These are phyloP conservation scores for Boletus hoseneyae DNA, from an alignment of 1,284 basidiomycete species.

Conservation along the genomic window DNA sequence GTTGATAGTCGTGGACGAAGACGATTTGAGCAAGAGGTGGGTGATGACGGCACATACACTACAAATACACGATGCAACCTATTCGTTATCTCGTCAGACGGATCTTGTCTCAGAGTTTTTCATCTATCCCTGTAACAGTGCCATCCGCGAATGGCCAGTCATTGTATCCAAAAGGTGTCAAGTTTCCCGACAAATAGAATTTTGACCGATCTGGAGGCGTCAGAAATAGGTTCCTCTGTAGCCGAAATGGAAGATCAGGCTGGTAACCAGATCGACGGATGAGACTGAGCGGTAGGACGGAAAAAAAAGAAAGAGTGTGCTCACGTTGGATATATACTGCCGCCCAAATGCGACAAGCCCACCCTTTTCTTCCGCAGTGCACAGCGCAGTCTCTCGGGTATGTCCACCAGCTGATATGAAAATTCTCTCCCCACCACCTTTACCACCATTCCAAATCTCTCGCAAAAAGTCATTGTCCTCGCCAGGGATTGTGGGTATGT, in stretches of 20 bases:
- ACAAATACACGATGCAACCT: no score
- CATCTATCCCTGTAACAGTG: no score
- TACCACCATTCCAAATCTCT: slow-evolving; percentile 33
- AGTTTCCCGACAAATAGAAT: neutral
- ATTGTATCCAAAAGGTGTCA: slow-evolving; percentile 3
- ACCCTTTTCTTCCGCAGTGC: slow-evolving; percentile 22
- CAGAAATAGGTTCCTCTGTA: neutral
- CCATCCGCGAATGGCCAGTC: slow-evolving; percentile 2
- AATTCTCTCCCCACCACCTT: slow-evolving; percentile 20
- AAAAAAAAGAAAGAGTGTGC: no score
- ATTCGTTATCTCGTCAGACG: no score
- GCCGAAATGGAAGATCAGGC: slow-evolving; percentile 1
- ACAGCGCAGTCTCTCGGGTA: slow-evolving; percentile 10
- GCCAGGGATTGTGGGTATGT: no score
- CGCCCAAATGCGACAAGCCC: slow-evolving; percentile 6
- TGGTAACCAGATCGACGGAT: no score
- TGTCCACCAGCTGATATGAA: slow-evolving; percentile 46
- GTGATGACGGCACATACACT: no score
- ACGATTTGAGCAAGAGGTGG: no score
- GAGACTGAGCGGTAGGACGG: no score
- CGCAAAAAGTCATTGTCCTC: slow-evolving; percentile 7
- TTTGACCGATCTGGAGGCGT: neutral
- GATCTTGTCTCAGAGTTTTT: no score
- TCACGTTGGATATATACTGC: no score
- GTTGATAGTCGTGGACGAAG: no score